Base-by-base conservation (phyloP, 2,329 filamentous ascomycete species). In the Colletotrichum lentis region DNA sequence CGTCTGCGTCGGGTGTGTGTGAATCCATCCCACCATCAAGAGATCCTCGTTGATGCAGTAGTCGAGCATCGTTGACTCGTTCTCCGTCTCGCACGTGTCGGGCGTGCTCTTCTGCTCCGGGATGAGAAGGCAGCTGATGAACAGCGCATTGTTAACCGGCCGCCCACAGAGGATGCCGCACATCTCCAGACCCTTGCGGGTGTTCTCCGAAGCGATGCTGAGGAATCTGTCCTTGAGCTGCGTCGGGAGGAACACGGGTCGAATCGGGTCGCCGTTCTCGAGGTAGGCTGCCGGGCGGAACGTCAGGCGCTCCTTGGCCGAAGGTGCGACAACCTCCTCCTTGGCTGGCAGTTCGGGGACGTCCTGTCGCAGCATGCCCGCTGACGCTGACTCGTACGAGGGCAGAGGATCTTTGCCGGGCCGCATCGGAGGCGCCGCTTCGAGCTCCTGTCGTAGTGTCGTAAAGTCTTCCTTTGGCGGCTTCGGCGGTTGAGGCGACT, bases 161-260 rank as follows among this genome's bases (percentile, higher is more conserved):
- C 93, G 95, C 8, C 95, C 96, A 75, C 94, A 97, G 12, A 99
- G 85, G 72, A 99, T 95, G 43, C 95, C 96, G 76, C 96, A 98
- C 72, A 96, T 98, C 80, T 99, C 96, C 20, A 98, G 85, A 43
- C 96, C 96, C 3, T 84, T 84, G 37, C 82, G 81, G 0, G 96
- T 99, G 76, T 99, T 98, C 20, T 86, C 79, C 0, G 86, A 80
- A 0, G 94, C 95, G 37, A 94, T 81, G 3, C 86, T 80, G 20
- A 98, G 84, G 76, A 99, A 99, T 6, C 85, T 82, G 2, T 84
- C 80, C 35, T 94, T 92, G 1, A 99, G 85, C 14, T 87, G 85
- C 0, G 88, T 86, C 0, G 96, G 95, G 1, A 99, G 84, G 76
- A 98, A 97, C 41, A 99, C 84, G 0, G 94, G 93, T 41, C 96